Base-by-base conservation (phyloP, 1,139 yeast species). In the Blastobotrys apis region DNA sequence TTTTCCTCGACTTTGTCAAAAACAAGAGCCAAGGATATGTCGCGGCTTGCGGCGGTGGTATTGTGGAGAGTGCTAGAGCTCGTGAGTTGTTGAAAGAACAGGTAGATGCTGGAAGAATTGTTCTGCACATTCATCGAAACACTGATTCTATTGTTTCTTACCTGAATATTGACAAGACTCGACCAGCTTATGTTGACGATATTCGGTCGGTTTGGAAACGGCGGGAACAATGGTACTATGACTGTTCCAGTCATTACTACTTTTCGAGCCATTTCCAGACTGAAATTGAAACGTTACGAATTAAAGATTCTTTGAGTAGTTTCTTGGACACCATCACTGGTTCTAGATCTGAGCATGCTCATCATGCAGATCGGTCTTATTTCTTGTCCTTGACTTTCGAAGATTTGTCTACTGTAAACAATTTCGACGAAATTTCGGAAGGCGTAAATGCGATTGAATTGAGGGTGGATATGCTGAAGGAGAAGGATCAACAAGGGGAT, bases 31-130 rank as follows among this genome's bases (percentile, higher is more conserved):
- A 67, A 2, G 85, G 84, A 2, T 73, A 80, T 56, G 84, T 92
- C 29, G 74, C 88, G 43, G 86, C 98, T 1, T 86, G 97, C 45
- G 99, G 99, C 29, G 99, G 99, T 34, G 99, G 99, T 5, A 74
- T 94, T 52, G 95, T 92, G 29, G 98, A 92, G 65, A 75, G 77
- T 26, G 74, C 74, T 10, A 74, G 63, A n/a, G 80, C 94, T 6
- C 77, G 97, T 56, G 70, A 70, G 5, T 53, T 77, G 9, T 71
- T 92, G 60, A 73, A 80, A 57, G 60, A 69, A 9, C 84, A 80
- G 63, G 66, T 71, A 34, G 59, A 65, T 26, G 60, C 66, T 37
- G 88, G 87, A 20, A 85, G 90, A 5, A 75, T 85, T 53, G 97
- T 92, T 6, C 71, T 92, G 48, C 97, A 92, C 58, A 74, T 92